These are phyloP conservation scores for Zoysia pacifica DNA, from an alignment of 176 grass and related monocot species.

Conservation along the genomic window DNA sequence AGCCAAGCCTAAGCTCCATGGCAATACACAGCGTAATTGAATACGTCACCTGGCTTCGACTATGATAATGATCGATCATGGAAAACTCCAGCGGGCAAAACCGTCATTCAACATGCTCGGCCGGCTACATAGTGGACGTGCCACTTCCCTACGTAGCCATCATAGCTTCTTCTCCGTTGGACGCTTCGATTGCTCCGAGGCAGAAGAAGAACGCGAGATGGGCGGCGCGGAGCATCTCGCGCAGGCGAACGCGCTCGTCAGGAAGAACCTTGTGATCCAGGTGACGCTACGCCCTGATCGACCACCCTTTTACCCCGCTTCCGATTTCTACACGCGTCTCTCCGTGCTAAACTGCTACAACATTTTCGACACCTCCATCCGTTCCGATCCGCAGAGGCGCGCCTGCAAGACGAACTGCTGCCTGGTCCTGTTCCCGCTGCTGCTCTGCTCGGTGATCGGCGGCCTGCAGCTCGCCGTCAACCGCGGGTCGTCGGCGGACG, in stretches of 20 bases:
- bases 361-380: no score
- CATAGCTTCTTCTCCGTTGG: not conserved
- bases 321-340: no score
- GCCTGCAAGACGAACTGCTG: constrained; percentile 61
- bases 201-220: constrained; percentile 20
- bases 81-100: constrained; percentile 14
- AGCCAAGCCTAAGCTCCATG: no score
- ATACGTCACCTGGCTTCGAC: no score
- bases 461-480: constrained; percentile 34
- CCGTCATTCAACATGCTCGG: constrained; percentile 4
- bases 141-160: not conserved
- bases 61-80: no score
- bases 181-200: constrained; percentile 16
- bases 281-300: not conserved
- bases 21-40: no score
- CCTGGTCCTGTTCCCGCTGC: constrained; percentile 55
- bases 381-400: constrained; percentile 49
- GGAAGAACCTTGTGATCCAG: constrained; percentile 52
- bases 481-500: not conserved
- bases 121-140: constrained; percentile 13
- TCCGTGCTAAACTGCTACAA: no score
- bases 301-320: no score
- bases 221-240: not conserved
- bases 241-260: constrained; percentile 52
- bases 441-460: constrained; percentile 47